A percentile compares a stretch with the other conserved stretches of the same genome.
Conservation (phyloP, 2,329 filamentous ascomycete genomes). For the Xylariaceae sp. region DNA sequence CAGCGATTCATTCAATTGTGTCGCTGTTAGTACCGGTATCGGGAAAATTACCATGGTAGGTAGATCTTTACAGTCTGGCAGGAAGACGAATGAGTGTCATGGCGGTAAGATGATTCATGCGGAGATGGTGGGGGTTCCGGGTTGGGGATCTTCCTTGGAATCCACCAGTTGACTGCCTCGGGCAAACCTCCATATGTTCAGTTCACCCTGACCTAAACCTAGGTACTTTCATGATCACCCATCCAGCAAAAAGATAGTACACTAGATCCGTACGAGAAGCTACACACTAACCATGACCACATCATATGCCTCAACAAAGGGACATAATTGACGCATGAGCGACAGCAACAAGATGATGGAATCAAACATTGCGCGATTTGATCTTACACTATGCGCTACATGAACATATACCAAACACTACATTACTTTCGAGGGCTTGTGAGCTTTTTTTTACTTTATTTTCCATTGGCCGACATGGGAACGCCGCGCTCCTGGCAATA, state of each 20-base stretch:
- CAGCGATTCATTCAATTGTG: no score
- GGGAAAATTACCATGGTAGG: no score
- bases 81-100: constrained; percentile 7
- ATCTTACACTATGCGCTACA: no score
- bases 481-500: constrained; percentile 59
- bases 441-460: not conserved
- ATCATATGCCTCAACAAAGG: no score
- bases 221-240: no score
- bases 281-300: no score
- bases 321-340: no score
- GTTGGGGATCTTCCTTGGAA: not conserved
- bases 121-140: constrained; percentile 12
- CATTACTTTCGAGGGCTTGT: not conserved
- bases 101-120: not conserved
- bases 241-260: no score
- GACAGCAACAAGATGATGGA: not conserved
- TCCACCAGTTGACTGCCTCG: not conserved
- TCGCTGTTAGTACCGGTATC: no score
- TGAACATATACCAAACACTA: no score
- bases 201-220: not conserved
- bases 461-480: constrained; percentile 11
- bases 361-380: no score
- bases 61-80: not conserved
- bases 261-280: no score
- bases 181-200: not conserved